A percentile compares a stretch with the other conserved stretches of the same genome.
phyloP scores from a whole-genome alignment of 495 filamentous ascomycete species.

The Parathielavia hyrcaniae region DNA sequence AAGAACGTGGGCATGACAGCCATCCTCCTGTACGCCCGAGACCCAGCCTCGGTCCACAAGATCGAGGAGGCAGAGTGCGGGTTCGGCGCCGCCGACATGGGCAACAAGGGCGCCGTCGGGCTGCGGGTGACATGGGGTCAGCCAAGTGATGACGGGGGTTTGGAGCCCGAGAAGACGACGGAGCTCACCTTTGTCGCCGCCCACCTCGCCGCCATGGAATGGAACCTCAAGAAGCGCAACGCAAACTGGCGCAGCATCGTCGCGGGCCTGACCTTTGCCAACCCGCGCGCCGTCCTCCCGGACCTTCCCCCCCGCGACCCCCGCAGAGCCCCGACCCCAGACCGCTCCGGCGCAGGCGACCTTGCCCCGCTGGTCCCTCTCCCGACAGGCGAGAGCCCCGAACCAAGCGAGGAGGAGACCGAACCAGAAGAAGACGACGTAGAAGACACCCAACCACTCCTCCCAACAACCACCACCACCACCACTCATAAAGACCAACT shows the following conservation, averaged over 20 bases:
- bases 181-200: constrained; percentile 78
- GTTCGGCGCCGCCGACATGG: constrained; percentile 77
- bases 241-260: constrained; percentile 79
- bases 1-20: constrained; percentile 83
- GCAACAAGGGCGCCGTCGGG: constrained; percentile 89
- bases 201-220: constrained; percentile 85
- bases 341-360: constrained; percentile 24
- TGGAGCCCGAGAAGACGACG: constrained; percentile 36
- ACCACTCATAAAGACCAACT: not conserved
- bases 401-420: constrained; percentile 27
- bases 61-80: constrained; percentile 70
- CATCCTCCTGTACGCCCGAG: constrained; percentile 71
- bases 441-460: not conserved
- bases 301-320: constrained; percentile 19
- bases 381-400: constrained; percentile 15
- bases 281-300: constrained; percentile 32
- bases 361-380: not conserved
- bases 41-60: constrained; percentile 49
- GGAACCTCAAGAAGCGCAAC: constrained; percentile 63
- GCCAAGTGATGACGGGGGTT: constrained; percentile 3
- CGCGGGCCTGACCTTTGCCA: constrained; percentile 66
- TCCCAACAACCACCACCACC: not conserved
- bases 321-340: constrained; percentile 12
- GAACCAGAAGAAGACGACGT: constrained; percentile 20
- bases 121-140: constrained; percentile 53